These are phyloP conservation scores for Debaryomyces prosopidis DNA, from an alignment of 805 yeast genomes.

Conservation along the genomic window DNA sequence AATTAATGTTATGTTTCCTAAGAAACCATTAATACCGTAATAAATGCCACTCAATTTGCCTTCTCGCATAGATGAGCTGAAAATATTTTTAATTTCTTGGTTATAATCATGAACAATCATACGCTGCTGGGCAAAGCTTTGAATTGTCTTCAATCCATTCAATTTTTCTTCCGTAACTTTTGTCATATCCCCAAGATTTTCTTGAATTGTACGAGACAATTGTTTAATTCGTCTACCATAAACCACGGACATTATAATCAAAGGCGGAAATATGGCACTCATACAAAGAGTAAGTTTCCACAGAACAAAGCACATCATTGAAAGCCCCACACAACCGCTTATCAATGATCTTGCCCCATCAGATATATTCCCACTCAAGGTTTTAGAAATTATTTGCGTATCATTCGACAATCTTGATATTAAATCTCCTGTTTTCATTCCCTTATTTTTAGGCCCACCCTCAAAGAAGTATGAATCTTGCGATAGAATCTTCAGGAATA, in stretches of 20 bases:
- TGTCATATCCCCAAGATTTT: conserved; percentile 80
- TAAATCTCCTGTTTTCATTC: conserved; percentile 82
- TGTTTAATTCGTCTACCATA: conserved; percentile 80
- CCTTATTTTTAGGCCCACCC: conserved; percentile 52
- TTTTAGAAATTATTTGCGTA: conserved; percentile 81
- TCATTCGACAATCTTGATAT: conserved; percentile 87
- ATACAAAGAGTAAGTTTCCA: conserved; percentile 80
- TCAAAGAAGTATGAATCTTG: conserved; percentile 92
- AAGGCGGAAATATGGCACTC: conserved; percentile 79
- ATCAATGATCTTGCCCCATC: conserved; percentile 88
- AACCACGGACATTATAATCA: conserved; percentile 72
- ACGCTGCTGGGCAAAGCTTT: conserved; percentile 84
- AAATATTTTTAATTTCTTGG: conserved; percentile 64
- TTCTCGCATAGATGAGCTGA: conserved; percentile 70
- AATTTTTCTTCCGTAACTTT: conserved; percentile 91
- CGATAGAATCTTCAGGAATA: conserved; percentile 71
- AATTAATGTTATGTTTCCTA: conserved; percentile 81
- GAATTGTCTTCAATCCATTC: conserved; percentile 82
- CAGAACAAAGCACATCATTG: conserved; percentile 89
- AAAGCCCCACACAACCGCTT: conserved; percentile 81
- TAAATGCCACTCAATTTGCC: conserved; percentile 77
- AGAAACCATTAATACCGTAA: conserved; percentile 75
- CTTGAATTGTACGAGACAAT: conserved; percentile 76
- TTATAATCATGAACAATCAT: conserved; percentile 77
- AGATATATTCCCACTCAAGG: conserved; percentile 84